phyloP scores from a whole-genome alignment of 1,284 basidiomycete species.

The Leccinum discolor region DNA sequence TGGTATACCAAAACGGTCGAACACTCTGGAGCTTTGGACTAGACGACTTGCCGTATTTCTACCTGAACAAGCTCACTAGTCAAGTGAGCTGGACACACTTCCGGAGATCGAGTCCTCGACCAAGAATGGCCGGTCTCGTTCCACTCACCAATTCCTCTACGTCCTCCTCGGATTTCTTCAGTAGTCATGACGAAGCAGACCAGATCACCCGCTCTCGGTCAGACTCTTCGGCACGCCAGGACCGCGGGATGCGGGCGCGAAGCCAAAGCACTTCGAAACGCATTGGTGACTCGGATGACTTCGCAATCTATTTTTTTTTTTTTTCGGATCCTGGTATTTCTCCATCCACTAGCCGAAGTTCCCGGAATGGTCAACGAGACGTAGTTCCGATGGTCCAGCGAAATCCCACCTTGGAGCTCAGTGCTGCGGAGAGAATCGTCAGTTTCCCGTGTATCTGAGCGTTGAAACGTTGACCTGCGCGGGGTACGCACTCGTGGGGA shows the following conservation, averaged over 20 bases:
- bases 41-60: conserved; percentile 80
- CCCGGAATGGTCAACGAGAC: too few relatives aligned
- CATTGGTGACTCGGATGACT: too few relatives aligned
- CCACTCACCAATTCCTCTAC: conserved; percentile 33
- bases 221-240: conserved; percentile 29
- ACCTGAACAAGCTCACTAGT: conserved; percentile 74
- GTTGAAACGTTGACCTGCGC: too few relatives aligned
- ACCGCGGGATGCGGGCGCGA: conserved; percentile 24
- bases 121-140: conserved; percentile 30
- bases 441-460: too few relatives aligned
- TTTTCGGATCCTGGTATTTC: too few relatives aligned
- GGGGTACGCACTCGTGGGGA: too few relatives aligned
- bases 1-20: conserved; percentile 55
- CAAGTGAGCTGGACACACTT: conserved; percentile 69
- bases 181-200: conserved; percentile 27
- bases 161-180: conserved; percentile 29
- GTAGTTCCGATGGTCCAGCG: too few relatives aligned
- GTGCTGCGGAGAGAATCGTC: too few relatives aligned
- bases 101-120: conserved; percentile 41
- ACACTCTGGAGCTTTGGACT: conserved; percentile 79
- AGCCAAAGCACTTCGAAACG: conserved; percentile 31
- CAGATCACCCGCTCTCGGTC: conserved; percentile 35
- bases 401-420: too few relatives aligned
- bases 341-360: too few relatives aligned
- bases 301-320: too few relatives aligned